These are phyloP conservation scores for Orobanche coerulescens DNA, from an alignment of 257 asterid genomes.

Conservation along the genomic window DNA sequence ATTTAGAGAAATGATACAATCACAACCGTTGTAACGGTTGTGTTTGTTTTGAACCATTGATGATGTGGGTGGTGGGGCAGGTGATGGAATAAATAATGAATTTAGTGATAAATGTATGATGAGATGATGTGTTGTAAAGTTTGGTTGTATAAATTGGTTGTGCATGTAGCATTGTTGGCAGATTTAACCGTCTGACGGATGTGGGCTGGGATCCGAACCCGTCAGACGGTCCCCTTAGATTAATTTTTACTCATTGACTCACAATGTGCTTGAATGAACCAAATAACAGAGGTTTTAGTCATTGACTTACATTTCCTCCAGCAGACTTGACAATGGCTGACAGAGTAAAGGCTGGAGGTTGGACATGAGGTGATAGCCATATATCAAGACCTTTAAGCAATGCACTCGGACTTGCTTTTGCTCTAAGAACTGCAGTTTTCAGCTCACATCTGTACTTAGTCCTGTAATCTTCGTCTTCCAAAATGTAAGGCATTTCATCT, in stretches of 20 bases:
- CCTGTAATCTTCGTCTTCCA: slow-evolving; percentile 64
- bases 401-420: slow-evolving; percentile 46
- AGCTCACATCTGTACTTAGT: slow-evolving; percentile 48
- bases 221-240: too few relatives aligned
- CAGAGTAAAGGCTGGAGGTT: slow-evolving; percentile 54
- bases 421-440: slow-evolving; percentile 51
- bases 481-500: slow-evolving; percentile 68
- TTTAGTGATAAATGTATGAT: too few relatives aligned
- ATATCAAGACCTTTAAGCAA: slow-evolving; percentile 65
- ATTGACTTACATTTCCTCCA: slow-evolving; percentile 74
- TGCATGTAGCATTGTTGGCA: neutral
- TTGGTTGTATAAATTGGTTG: too few relatives aligned
- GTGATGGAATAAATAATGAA: too few relatives aligned
- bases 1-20: too few relatives aligned
- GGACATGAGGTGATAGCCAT: slow-evolving; percentile 61
- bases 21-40: too few relatives aligned
- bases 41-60: too few relatives aligned
- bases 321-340: slow-evolving; percentile 62
- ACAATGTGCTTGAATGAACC: neutral
- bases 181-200: neutral
- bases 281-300: neutral
- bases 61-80: too few relatives aligned
- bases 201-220: too few relatives aligned
- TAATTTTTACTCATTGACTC: too few relatives aligned
- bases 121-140: too few relatives aligned